phyloP scores from a whole-genome alignment of 2,329 filamentous ascomycete species.

The Raffaelea arxii region DNA sequence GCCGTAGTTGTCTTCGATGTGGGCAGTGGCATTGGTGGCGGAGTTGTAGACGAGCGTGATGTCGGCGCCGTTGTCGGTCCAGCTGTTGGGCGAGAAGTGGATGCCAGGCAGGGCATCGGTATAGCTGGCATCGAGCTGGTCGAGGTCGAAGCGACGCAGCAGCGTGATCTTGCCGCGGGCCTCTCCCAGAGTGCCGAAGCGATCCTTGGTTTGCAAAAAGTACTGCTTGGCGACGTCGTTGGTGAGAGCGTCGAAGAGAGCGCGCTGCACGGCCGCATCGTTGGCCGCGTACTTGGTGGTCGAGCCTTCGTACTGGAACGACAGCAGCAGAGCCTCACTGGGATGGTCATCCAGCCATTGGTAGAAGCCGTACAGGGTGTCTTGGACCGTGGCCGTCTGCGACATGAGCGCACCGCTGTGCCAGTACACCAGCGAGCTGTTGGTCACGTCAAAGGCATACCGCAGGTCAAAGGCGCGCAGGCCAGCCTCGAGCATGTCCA shows the following conservation, averaged over 20 bases:
- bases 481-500: conserved; percentile 31
- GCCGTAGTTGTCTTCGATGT: conserved; percentile 40
- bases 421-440: conserved; percentile 36
- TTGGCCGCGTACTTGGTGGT: conserved; percentile 20
- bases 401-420: conserved; percentile 34
- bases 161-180: conserved; percentile 32
- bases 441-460: conserved; percentile 36
- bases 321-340: conserved; percentile 33
- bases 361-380: conserved; percentile 37
- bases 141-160: conserved; percentile 34
- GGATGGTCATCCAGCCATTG: conserved; percentile 36
- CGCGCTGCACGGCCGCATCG: conserved; percentile 24
- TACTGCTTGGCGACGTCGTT: conserved; percentile 26
- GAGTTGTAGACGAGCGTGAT: conserved; percentile 33
- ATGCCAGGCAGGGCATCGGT: conserved; percentile 30
- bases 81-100: conserved; percentile 32
- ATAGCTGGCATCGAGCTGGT: conserved; percentile 23
- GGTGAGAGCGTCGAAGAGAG: conserved; percentile 28
- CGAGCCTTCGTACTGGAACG: conserved; percentile 34
- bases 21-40: conserved; percentile 25
- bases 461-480: conserved; percentile 40
- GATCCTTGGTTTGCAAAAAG: conserved; percentile 36
- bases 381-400: conserved; percentile 30
- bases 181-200: conserved; percentile 36
- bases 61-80: conserved; percentile 30